Percentiles rank a stretch among this genome's conserved stretches.
Conservation (phyloP, 805 yeast genomes). For the Ogataea glucozyma region DNA sequence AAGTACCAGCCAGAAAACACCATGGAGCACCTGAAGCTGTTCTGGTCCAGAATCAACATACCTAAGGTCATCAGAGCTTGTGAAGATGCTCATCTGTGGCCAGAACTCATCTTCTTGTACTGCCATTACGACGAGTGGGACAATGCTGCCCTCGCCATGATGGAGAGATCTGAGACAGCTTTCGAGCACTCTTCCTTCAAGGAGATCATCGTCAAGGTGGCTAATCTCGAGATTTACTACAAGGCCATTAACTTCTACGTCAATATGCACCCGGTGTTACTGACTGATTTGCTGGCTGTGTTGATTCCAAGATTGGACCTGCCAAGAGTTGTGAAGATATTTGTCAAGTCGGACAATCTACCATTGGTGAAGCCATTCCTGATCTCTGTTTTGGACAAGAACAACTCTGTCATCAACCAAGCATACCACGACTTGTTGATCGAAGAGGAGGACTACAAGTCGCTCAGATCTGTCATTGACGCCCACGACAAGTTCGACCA, state of each 20-base stretch:
- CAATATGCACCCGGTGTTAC: slow-evolving; percentile 85
- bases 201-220: slow-evolving; percentile 91
- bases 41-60: slow-evolving; percentile 97
- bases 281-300: slow-evolving; percentile 82
- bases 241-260: slow-evolving; percentile 95
- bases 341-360: slow-evolving; percentile 91
- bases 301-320: slow-evolving; percentile 89
- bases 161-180: slow-evolving; percentile 89
- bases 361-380: slow-evolving; percentile 96
- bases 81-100: slow-evolving; percentile 93
- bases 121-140: slow-evolving; percentile 99
- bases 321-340: slow-evolving; percentile 91
- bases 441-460: slow-evolving; percentile 94
- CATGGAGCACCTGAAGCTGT: slow-evolving; percentile 93
- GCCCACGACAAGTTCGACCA: slow-evolving; percentile 90
- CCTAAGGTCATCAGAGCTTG: slow-evolving; percentile 95
- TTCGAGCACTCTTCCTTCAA: slow-evolving; percentile 94
- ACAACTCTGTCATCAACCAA: slow-evolving; percentile 85
- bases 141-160: slow-evolving; percentile 95
- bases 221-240: slow-evolving; percentile 95
- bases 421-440: slow-evolving; percentile 95
- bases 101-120: slow-evolving; percentile 91
- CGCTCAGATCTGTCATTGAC: slow-evolving; percentile 84
- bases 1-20: slow-evolving; percentile 88
- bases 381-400: slow-evolving; percentile 86